Evolutionary conservation across 2,329 filamentous ascomycete species (phyloP), one percentile per base, ranked within the genome.

Genomic region (Colletotrichum coccodes): DNA sequence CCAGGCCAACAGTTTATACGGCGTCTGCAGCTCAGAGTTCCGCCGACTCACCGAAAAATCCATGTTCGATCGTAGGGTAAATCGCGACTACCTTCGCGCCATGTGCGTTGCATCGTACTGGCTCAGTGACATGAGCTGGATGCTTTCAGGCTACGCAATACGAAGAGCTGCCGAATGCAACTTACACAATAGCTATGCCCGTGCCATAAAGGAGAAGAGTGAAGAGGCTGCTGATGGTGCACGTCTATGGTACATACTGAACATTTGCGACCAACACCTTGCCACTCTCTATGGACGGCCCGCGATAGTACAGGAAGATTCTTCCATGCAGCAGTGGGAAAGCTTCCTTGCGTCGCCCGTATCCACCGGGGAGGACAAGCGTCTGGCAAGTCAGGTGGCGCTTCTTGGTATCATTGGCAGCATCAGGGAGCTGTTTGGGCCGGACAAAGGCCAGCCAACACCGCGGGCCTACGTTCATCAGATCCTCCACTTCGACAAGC

Each of bases 91-190:
- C 63, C 83, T 91, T 26, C 82, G 88, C 2, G 89, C 87, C 4
- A 82, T 90, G 42, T 89, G 87, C 47, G 84, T 90, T 4, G 88
- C 86, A 0, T 85, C 88, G 0, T 90, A 90, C 72, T 91, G 89
- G 89, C 80, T 90, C 0, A 87, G 86, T 4, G 88, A 91, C 68
- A 79, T 90, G 23, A 89, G 86, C 4, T 90, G 89, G 87, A 90
- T 87, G 72, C 79, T 91, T 0, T 89, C 87, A 0, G 88, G 88
- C 0, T 81, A 84, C 62, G 85, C 84, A 1, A 84, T 86, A 32
- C 80, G 85, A 9, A 78, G 84, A 18, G 85, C 85, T 0, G 83
- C 82, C 4, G 84, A 86, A 68, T 78, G 83, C 56, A 84, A 84
- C 65, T 72, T 86, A 0, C 79, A 81, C 49, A 81, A 78, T 64